Base-by-base conservation (phyloP, 345 rosid genomes). In the Cardamine chenopodiifolia region DNA sequence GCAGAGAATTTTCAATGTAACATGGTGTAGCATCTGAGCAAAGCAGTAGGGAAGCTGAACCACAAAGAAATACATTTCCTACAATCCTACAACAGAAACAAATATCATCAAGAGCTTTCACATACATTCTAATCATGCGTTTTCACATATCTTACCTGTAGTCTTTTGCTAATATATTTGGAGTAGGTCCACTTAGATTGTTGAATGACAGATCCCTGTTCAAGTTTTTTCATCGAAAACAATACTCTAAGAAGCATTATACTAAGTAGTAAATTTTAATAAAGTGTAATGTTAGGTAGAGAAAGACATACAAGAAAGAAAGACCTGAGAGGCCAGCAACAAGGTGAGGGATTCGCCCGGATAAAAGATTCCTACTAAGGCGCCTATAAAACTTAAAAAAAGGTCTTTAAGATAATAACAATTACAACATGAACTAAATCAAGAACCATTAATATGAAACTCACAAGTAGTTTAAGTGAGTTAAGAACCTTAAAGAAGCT, bases 101-200 rank as follows among this genome's bases (percentile, higher is more conserved):
- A 35, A 13, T 2, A 1, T 6, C 0, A 17, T 70, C 45, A 70
- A 56, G 61, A 29, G 47, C 60, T 62, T 62, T 45, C 49, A 69
- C 60, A 32, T 57, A 45, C 13, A 23, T 56, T 55, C 5, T 10
- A 62, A 23, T 25, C 9, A 22, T 70, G 45, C 0, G 13, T 13
- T 12, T 26, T 12, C 0, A 35, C 15, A 4, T 42, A 55, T 62
- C 68, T 82, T 68, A 92, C 97, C 97, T 89, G 77, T 91, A 92
- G 71, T 77, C 96, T 66, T 90, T 95, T 9, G 97, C 99, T 67
- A 85, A 79, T 66, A 92, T 92, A 64, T 76, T 90, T 8, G 97
- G 99, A 13, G 87, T 87, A 15, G 97, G 96, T 44, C 97, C 97
- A 17, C 97, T 95, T 22, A 92, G 90, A 83, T 95, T 95, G 78